Evolutionary conservation across 352 stramenopile genomes (phyloP).

Genomic region (Phytophthora megakarya): DNA sequence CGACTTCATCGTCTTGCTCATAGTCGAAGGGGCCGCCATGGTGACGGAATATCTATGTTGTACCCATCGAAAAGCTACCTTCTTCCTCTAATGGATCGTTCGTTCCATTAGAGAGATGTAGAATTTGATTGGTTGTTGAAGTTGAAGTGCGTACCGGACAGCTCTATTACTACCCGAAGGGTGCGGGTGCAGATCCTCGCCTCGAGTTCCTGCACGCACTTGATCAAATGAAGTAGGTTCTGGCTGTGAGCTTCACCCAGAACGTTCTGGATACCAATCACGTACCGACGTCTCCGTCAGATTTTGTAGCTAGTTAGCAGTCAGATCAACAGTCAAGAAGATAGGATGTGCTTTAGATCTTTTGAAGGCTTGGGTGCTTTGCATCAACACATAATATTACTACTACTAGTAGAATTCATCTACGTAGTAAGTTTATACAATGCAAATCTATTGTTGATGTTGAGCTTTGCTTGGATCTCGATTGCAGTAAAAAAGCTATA

Average conservation of each 20-base stretch:
- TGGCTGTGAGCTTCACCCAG: constrained; percentile 29
- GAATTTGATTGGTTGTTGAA: constrained; percentile 31
- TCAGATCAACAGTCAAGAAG: constrained; percentile 39
- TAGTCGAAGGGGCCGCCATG: constrained; percentile 13
- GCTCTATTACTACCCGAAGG: too few species aligned
- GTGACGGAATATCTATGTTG: neutral
- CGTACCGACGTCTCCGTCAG: constrained; percentile 22
- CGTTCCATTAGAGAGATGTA: constrained; percentile 4
- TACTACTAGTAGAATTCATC: too few species aligned
- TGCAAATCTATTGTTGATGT: too few species aligned
- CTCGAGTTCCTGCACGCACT: too few species aligned
- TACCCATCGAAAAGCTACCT: constrained; percentile 7
- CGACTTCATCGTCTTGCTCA: constrained; percentile 34
- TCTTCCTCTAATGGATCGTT: constrained; percentile 7
- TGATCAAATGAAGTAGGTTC: too few species aligned
- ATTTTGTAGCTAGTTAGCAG: constrained; percentile 8
- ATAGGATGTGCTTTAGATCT: constrained; percentile 6
- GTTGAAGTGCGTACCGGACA: too few species aligned
- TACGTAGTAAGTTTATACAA: too few species aligned
- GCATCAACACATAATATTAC: too few species aligned
- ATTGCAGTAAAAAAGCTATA: constrained; percentile 90
- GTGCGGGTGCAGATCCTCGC: too few species aligned
- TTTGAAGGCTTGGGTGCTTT: neutral
- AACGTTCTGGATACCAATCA: constrained; percentile 12
- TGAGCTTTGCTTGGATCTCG: constrained; percentile 34